These are phyloP conservation scores for Alternaria sp. DNA, from an alignment of 2,329 filamentous ascomycete genomes.

Conservation along the genomic window DNA sequence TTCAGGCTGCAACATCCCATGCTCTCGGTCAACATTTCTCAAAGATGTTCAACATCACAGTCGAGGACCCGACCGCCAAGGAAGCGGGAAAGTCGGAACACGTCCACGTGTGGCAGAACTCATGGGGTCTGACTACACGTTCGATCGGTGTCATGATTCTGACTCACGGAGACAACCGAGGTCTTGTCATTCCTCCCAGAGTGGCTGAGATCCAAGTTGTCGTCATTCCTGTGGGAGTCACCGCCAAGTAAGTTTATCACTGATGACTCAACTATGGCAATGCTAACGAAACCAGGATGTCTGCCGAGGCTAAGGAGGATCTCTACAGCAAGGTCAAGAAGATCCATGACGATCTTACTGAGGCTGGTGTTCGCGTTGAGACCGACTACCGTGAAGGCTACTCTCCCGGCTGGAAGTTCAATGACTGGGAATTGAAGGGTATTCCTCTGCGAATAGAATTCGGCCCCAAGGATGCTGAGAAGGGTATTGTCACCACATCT, in stretches of 20 bases:
- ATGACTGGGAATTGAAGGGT: constrained; percentile 97
- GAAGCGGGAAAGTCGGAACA: constrained; percentile 67
- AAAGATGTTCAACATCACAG: constrained; percentile 98
- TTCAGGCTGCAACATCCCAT: constrained; percentile 95
- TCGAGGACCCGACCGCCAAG: constrained; percentile 83
- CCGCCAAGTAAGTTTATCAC: constrained; percentile 72
- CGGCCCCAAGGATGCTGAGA: constrained; percentile 90
- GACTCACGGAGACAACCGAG: constrained; percentile 95
- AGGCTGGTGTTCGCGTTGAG: constrained; percentile 77
- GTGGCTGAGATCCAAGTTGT: constrained; percentile 86
- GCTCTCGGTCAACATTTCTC: constrained; percentile 96
- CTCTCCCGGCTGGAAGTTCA: constrained; percentile 95
- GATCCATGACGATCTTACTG: constrained; percentile 72
- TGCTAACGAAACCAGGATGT: constrained; percentile 32
- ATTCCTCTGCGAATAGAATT: constrained; percentile 94
- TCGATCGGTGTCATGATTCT: constrained; percentile 99
- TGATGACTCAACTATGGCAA: background rate
- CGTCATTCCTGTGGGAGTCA: constrained; percentile 91
- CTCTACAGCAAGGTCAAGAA: constrained; percentile 78
- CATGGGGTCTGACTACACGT: constrained; percentile 96
- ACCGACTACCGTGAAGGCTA: constrained; percentile 89
- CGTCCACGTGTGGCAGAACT: constrained; percentile 96
- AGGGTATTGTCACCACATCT: constrained; percentile 81
- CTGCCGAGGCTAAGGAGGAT: constrained; percentile 76
- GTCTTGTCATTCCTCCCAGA: constrained; percentile 88